These are phyloP conservation scores for Amoeboaphelidium occidentale DNA, from an alignment of 371 early-diverging fungal genomes.

Conservation along the genomic window DNA sequence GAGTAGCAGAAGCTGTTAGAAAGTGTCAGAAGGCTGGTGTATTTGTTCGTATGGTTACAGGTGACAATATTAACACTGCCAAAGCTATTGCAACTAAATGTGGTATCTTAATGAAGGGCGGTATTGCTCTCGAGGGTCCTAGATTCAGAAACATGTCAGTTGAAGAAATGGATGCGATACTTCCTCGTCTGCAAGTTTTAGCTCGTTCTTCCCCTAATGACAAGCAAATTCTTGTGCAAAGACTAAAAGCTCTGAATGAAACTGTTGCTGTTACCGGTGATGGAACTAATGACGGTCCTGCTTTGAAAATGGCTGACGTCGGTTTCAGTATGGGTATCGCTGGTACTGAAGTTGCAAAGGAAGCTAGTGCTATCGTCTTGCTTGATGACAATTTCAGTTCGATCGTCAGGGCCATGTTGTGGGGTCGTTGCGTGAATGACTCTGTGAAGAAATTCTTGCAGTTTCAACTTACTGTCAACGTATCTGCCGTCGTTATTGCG, in stretches of 20 bases:
- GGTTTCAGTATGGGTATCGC: slow-evolving; percentile 93
- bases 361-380: slow-evolving; percentile 76
- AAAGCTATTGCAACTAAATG: slow-evolving; percentile 62
- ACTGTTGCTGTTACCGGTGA: slow-evolving; percentile 92
- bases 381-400: slow-evolving; percentile 72
- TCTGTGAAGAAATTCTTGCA: slow-evolving; percentile 82
- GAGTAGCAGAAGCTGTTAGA: slow-evolving; percentile 54
- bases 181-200: slow-evolving; percentile 68
- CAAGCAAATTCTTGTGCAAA: slow-evolving; percentile 67
- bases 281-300: slow-evolving; percentile 93
- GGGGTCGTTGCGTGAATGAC: slow-evolving; percentile 89
- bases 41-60: slow-evolving; percentile 88
- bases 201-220: slow-evolving; percentile 80
- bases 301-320: slow-evolving; percentile 81
- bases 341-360: slow-evolving; percentile 90
- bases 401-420: slow-evolving; percentile 42
- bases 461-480: slow-evolving; percentile 88
- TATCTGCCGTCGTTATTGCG: slow-evolving; percentile 40
- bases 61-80: slow-evolving; percentile 79
- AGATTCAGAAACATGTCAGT: slow-evolving; percentile 50
- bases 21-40: slow-evolving; percentile 68
- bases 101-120: slow-evolving; percentile 54
- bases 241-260: slow-evolving; percentile 60
- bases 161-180: slow-evolving; percentile 43
- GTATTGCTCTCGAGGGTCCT: slow-evolving; percentile 64